Evolutionary conservation across 2,329 filamentous ascomycete genomes (phyloP), one percentile per base, ranked within the genome.

Genomic region (Penicillium thymicola): DNA sequence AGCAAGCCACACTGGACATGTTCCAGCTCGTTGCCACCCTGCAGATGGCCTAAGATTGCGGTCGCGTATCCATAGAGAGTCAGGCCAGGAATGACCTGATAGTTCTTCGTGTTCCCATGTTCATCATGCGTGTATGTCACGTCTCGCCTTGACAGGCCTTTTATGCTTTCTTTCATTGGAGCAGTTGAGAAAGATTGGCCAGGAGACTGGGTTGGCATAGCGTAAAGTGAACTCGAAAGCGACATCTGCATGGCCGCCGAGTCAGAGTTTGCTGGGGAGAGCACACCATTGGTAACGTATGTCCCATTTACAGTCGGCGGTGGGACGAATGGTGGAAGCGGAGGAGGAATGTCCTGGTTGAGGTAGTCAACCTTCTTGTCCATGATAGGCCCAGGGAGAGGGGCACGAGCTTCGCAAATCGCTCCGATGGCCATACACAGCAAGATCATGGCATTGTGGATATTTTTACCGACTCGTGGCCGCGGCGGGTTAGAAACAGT

Each of bases 61-160:
- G 88, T 88, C 2, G 92, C 93, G 59, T 89, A 87, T 1, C 89
- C 89, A 71, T 92, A 97, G 70, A 97, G 97, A 30, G 92, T 89
- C 56, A 97, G 78, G 0, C 94, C 94, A 0, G 94, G 93, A 59
- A 97, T 89, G 7, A 89, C 82, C 66, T 97, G 92, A 49, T 94
- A 81, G 68, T 96, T 96, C 64, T 83, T 81, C 51, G 73, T 59
- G 14, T 65, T 47, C 3, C 61, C 71, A 16, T 51, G 61, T 7
- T 50, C 43, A 16, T 70, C 66, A 1, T 27, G 58, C 5, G 55
- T 60, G 10, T 57, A 28, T 40, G 62, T 59, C 30, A 42, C 52
- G 50, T 51, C 46, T 14, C 44, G 59, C 21, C 55, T 55, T 23
- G 61, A 62, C 4, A 60, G 53, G 27, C 60, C 60, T 46, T 54